Percentiles rank a stretch among this genome's conserved stretches.
These are phyloP conservation scores for Colletotrichum eleusines DNA, from an alignment of 2,329 filamentous ascomycete species.

Conservation along the genomic window DNA sequence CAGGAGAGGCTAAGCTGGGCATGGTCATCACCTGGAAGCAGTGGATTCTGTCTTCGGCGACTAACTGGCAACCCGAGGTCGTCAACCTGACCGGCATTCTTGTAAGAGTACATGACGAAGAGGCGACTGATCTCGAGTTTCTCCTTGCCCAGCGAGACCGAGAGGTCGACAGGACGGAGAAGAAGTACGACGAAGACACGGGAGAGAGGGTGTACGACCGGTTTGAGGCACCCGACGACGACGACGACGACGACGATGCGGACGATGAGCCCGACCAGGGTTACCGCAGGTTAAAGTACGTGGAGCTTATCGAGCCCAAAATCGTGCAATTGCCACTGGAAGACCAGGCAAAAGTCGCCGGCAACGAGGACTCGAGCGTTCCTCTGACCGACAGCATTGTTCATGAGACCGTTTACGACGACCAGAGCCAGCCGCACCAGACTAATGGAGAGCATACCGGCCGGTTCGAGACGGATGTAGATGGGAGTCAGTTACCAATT, in stretches of 20 bases:
- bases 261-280: slow-evolving; percentile 70
- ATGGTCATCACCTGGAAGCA: slow-evolving; percentile 79
- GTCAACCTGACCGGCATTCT: slow-evolving; percentile 75
- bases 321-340: slow-evolving; percentile 62
- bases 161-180: slow-evolving; percentile 65
- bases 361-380: slow-evolving; percentile 43
- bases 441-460: slow-evolving; percentile 24
- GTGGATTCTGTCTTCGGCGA: slow-evolving; percentile 69
- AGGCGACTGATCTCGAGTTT: slow-evolving; percentile 67
- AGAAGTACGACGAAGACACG: slow-evolving; percentile 72
- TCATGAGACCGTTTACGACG: slow-evolving; percentile 43
- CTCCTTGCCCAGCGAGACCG: slow-evolving; percentile 78
- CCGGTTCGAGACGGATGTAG: slow-evolving; percentile 42
- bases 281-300: slow-evolving; percentile 68
- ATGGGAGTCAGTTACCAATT: slow-evolving; percentile 48
- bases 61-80: slow-evolving; percentile 75
- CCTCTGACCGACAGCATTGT: slow-evolving; percentile 43
- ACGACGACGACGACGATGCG: slow-evolving; percentile 70
- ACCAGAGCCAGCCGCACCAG: slow-evolving; percentile 27
- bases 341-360: slow-evolving; percentile 44
- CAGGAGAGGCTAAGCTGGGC: slow-evolving; percentile 63
- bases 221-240: slow-evolving; percentile 79
- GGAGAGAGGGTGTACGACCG: slow-evolving; percentile 81
- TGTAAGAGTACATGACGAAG: slow-evolving; percentile 64
- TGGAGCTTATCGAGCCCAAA: slow-evolving; percentile 76